These are phyloP conservation scores for Punctularia strigosozonata DNA, from an alignment of 768 basidiomycete species.

Conservation along the genomic window DNA sequence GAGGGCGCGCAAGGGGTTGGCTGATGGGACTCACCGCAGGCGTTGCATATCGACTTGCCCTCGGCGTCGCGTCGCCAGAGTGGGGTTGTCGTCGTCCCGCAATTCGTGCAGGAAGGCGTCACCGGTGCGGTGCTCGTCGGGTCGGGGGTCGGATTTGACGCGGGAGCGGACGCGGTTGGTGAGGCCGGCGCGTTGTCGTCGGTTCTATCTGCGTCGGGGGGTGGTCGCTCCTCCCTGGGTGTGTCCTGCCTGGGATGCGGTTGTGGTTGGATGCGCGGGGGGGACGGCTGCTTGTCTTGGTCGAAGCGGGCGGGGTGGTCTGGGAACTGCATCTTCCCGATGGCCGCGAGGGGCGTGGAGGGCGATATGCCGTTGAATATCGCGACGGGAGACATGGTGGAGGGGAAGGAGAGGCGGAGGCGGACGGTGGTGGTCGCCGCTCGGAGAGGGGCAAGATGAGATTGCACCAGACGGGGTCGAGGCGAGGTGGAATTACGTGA, in stretches of 20 bases:
- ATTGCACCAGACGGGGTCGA: background rate
- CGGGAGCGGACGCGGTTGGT: background rate
- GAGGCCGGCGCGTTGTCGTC: too few species aligned
- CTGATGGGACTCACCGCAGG: conserved; percentile 74
- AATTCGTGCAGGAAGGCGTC: conserved; percentile 43
- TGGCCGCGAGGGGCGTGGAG: too few species aligned
- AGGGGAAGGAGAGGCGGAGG: conserved; percentile 7
- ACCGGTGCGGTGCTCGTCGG: background rate
- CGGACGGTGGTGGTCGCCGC: background rate
- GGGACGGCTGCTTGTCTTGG: background rate
- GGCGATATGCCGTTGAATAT: too few species aligned
- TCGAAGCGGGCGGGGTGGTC: too few species aligned
- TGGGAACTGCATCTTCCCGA: too few species aligned
- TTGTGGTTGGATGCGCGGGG: background rate
- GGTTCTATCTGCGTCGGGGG: too few species aligned
- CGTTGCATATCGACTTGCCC: conserved; percentile 81
- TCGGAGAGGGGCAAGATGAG: background rate
- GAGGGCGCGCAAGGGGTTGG: too few species aligned
- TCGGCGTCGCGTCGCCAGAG: conserved; percentile 76
- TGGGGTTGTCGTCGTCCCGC: conserved; percentile 68
- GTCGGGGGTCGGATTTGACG: background rate
- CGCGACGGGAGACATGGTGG: conserved; percentile 7
- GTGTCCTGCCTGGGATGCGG: too few species aligned
- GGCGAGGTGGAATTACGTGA: background rate
- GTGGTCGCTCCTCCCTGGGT: too few species aligned